These are phyloP conservation scores for Lichtheimia corymbifera DNA, from an alignment of 371 early-diverging fungal species.

Conservation along the genomic window DNA sequence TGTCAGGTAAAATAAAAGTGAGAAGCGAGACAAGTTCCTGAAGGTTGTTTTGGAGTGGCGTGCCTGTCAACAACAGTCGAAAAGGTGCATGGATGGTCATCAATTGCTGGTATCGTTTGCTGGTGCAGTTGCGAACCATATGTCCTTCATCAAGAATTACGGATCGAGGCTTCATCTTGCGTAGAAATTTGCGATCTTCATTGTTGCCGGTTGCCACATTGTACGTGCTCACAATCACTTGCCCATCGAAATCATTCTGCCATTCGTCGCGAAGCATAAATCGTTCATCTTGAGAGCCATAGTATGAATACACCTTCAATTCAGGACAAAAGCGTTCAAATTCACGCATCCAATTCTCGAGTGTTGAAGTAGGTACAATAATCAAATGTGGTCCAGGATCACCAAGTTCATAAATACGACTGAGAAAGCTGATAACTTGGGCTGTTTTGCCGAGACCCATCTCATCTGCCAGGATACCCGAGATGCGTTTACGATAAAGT, in stretches of 20 bases:
- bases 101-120: conserved; percentile 79
- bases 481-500: conserved; percentile 75
- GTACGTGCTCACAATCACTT: conserved; percentile 74
- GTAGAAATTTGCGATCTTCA: conserved; percentile 78
- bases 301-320: conserved; percentile 68
- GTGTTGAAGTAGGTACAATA: conserved; percentile 90
- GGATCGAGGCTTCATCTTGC: conserved; percentile 47
- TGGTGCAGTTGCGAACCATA: conserved; percentile 86
- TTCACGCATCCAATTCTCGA: conserved; percentile 90
- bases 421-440: conserved; percentile 90
- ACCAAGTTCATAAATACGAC: conserved; percentile 60
- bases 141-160: conserved; percentile 97
- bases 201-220: conserved; percentile 71
- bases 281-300: conserved; percentile 74
- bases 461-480: conserved; percentile 92
- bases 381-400: conserved; percentile 76
- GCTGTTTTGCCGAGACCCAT: conserved; percentile 99
- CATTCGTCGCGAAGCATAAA: conserved; percentile 50
- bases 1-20: conserved; percentile 90
- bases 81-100: conserved; percentile 61
- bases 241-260: conserved; percentile 28
- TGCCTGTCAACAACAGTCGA: conserved; percentile 76
- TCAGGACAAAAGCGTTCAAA: conserved; percentile 75
- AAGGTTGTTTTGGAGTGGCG: conserved; percentile 90
- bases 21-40: conserved; percentile 81